Evolutionary conservation across 768 basidiomycete species (phyloP).

Genomic region (Termitomyces sp.): DNA sequence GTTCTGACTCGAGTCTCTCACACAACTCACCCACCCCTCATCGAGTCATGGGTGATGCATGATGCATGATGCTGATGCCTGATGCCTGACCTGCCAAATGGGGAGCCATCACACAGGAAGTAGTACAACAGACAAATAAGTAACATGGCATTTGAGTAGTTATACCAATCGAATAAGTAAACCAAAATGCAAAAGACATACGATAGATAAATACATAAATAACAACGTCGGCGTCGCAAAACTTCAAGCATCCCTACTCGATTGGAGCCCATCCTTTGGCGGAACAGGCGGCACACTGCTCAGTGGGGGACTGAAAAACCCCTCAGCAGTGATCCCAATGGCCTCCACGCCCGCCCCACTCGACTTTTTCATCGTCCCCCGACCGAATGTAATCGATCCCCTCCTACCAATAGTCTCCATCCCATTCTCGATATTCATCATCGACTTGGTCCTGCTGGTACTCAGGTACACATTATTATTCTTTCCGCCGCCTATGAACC

Average conservation of each 20-base stretch:
- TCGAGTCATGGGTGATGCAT: neutral
- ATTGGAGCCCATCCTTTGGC: neutral
- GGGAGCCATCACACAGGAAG: neutral
- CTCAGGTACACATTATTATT: neutral
- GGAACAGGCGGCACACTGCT: neutral
- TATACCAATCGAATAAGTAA: neutral
- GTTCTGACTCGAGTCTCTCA: slow-evolving; percentile 11
- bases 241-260: neutral
- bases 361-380: slow-evolving; percentile 52
- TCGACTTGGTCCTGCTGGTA: slow-evolving; percentile 41
- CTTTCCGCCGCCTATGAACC: slow-evolving; percentile 6
- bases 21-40: neutral
- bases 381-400: slow-evolving; percentile 63
- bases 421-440: slow-evolving; percentile 60
- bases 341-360: slow-evolving; percentile 74
- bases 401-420: slow-evolving; percentile 25
- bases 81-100: neutral
- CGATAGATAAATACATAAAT: neutral
- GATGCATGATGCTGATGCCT: too few relatives aligned
- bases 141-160: neutral
- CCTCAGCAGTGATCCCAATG: slow-evolving; percentile 66
- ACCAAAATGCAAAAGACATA: neutral
- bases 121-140: neutral
- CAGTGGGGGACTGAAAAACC: slow-evolving; percentile 64
- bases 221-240: neutral